Evolutionary conservation across 2,329 filamentous ascomycete genomes (phyloP), one percentile per base, ranked within the genome.

Genomic region (Ambrosiella beaveri): DNA sequence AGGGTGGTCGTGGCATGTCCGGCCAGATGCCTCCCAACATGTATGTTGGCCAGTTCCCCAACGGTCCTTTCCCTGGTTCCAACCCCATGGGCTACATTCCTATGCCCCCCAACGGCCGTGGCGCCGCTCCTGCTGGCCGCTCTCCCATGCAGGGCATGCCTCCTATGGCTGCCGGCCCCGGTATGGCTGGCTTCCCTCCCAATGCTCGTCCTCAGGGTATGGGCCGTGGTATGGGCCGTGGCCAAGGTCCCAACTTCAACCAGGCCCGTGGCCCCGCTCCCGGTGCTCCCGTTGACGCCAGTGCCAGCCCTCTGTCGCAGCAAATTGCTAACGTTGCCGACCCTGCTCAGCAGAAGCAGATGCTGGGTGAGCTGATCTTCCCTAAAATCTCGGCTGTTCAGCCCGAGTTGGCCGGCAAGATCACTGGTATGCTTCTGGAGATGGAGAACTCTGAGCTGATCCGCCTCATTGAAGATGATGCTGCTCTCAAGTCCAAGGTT

Each of bases 381-480:
- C 93, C 93, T 69, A 98, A 97, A 85, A 97, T 98, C 68, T 84
- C 90, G 72, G 82, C 81, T 65, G 84, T 95, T 73, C 93, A 98
- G 77, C 86, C 89, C 61, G 90, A 96, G 67, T 79, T 98, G 67
- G 93, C 93, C 62, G 93, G 93, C 70, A 98, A 98, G 84, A 97
- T 98, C 72, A 98, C 93, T 62, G 93, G 93, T 74, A 98, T 98
- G 93, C 85, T 98, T 67, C 75, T 98, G 66, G 93, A 98, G 81
- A 98, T 98, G 93, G 93, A 97, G 67, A 97, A 97, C 74, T 71
- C 78, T 59, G 93, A 98, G 77, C 78, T 98, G 66, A 80, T 98
- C 69, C 88, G 87, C 74, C 81, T 98, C 63, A 88, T 95, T 64
- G 87, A 91, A 69, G 89, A 97, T 68, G 89, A 96, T 53, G 74